Base-by-base conservation (phyloP, 164 flowering plant species). In the Macadamia integrifolia region DNA sequence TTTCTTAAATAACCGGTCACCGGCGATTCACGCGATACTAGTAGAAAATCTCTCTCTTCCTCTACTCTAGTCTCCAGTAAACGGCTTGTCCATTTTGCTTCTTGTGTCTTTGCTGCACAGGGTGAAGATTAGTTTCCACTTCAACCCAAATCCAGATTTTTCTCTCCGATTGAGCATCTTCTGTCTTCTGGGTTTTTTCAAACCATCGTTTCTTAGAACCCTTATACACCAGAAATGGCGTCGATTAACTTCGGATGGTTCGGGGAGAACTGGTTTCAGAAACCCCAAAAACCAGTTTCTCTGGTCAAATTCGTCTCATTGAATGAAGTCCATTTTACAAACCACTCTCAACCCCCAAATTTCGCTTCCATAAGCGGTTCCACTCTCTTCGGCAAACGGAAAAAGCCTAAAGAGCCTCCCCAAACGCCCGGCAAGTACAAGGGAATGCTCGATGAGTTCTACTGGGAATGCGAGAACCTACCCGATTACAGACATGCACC, bases 401-500 rank as follows among this genome's bases (percentile, higher is more conserved):
- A 69, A 52, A 72, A 75, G 15, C 69, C 81, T 56, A 58, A 73
- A 29, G 42, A 68, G 18, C 58, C 71, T 28, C 46, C 80, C 0
- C 60, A 69, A 1, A 35, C 77, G 30, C 83, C 92, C 9, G 86
- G 84, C 0, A 75, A 60, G 43, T 77, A 83, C 80, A 52, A 52
- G 61, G 43, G 73, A 55, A 75, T 87, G 80, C 74, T 83, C 62
- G 86, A 86, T n/a, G 89, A 85, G 65, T 88, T 73, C 82, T 82
- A 73, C 76, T 88, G 92, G 94, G 98, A 93, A 61, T 79, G 84
- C 59, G 89, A 87, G 61, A 83, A 77, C 73, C 61, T 66, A 2
- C 96, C 97, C 2, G 94, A 93, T 65, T 71, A 83, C 69, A 68
- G 97, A 2, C 87, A 89, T 77, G 55, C 86, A 3, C 97, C 98